Conservation (phyloP, 2,329 filamentous ascomycete species). For the Fusarium ambrosium region DNA sequence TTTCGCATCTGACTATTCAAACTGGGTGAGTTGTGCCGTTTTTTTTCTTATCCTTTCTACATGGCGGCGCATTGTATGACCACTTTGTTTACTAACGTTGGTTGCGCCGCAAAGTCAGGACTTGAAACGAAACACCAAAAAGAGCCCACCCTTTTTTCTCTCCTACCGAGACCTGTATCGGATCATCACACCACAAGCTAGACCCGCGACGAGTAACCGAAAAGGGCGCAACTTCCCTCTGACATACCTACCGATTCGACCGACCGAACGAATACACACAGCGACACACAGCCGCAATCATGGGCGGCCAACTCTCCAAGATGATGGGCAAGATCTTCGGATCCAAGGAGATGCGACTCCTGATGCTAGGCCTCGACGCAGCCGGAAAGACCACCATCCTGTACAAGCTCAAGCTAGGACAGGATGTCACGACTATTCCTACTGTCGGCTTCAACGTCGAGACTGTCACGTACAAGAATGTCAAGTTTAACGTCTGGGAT, state of each 20-base stretch:
- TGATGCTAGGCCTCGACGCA: conserved; percentile 98
- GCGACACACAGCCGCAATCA: conserved; percentile 63
- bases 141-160: neutral
- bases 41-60: no score
- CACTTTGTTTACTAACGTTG: conserved; percentile 3
- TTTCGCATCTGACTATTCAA: neutral
- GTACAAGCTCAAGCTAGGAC: conserved; percentile 98
- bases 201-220: conserved; percentile 1
- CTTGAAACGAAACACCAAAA: conserved; percentile 31
- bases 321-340: conserved; percentile 99
- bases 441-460: conserved; percentile 99
- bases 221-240: neutral
- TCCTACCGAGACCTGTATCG: neutral
- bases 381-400: conserved; percentile 99
- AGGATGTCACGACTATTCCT: conserved; percentile 98
- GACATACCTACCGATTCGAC: neutral
- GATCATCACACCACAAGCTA: conserved; percentile 21
- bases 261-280: neutral
- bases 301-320: conserved; percentile 95
- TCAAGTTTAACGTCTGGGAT: conserved; percentile 99
- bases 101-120: conserved; percentile 3
- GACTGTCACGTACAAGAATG: conserved; percentile 98
- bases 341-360: conserved; percentile 97
- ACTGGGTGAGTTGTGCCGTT: neutral
- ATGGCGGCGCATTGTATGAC: neutral